Percentiles rank a stretch among this genome's conserved stretches.
Evolutionary conservation across 2,329 filamentous ascomycete species (phyloP).

Genomic region (Fusarium azukiicola): DNA sequence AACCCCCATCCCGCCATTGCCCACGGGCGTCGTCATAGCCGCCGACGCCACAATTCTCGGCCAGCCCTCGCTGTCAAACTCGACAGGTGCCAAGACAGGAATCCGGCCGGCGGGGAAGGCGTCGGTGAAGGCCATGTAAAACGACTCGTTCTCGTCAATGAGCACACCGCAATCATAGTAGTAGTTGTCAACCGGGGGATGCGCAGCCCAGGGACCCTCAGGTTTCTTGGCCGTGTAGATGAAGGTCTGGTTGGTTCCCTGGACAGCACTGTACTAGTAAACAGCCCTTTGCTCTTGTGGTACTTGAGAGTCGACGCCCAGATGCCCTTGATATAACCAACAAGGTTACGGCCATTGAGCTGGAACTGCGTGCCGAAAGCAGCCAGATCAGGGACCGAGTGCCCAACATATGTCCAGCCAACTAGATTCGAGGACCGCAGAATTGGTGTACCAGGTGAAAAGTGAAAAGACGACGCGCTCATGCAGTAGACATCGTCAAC

Average conservation of each 20-base stretch:
- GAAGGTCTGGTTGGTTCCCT: slow-evolving; percentile 70
- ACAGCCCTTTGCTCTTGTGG: slow-evolving; percentile 36
- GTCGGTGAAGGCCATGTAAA: slow-evolving; percentile 78
- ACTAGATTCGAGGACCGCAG: slow-evolving; percentile 76
- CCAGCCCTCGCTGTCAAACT: slow-evolving; percentile 70
- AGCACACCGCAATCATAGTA: slow-evolving; percentile 79
- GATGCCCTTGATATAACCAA: slow-evolving; percentile 75
- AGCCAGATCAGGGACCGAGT: slow-evolving; percentile 60
- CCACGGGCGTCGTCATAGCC: slow-evolving; percentile 55
- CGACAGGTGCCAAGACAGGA: slow-evolving; percentile 76
- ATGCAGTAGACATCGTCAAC: slow-evolving; percentile 74
- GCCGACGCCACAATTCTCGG: slow-evolving; percentile 60
- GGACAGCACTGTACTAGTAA: slow-evolving; percentile 66
- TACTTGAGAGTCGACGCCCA: slow-evolving; percentile 68
- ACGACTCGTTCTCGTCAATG: slow-evolving; percentile 75
- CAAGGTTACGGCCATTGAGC: slow-evolving; percentile 57
- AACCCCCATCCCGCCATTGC: too few species aligned
- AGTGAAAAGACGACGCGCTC: slow-evolving; percentile 76
- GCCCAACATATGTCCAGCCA: slow-evolving; percentile 71
- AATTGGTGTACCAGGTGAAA: slow-evolving; percentile 77
- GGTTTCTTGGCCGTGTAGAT: slow-evolving; percentile 71
- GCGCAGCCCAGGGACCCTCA: slow-evolving; percentile 66
- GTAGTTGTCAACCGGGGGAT: slow-evolving; percentile 69
- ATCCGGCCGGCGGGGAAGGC: slow-evolving; percentile 77
- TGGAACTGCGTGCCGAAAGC: slow-evolving; percentile 52